Conservation (phyloP, 192 early-diverging fungal species). For the Physocladia obscura region DNA sequence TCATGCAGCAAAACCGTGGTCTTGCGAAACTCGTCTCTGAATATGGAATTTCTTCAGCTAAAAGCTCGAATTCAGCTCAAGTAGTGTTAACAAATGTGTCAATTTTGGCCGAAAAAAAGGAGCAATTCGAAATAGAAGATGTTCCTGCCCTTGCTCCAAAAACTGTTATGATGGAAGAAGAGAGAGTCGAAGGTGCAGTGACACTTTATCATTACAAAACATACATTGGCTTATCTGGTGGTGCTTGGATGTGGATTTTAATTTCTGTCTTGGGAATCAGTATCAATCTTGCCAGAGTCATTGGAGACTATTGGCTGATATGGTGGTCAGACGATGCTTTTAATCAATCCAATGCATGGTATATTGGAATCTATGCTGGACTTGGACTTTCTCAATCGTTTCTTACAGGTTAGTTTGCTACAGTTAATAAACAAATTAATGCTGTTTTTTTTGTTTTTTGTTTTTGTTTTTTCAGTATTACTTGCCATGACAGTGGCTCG, state of each 20-base stretch:
- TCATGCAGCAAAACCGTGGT: slow-evolving; percentile 41
- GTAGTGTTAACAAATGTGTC: not conserved
- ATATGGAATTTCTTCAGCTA: not conserved
- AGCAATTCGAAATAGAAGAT: not conserved
- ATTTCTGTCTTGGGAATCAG: slow-evolving; percentile 42
- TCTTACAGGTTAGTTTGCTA: not conserved
- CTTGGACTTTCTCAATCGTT: slow-evolving; percentile 46
- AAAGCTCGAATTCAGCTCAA: not conserved
- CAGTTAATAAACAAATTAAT: not conserved
- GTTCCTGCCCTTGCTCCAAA: not conserved
- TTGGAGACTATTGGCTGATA: slow-evolving; percentile 10
- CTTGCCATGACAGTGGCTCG: not conserved
- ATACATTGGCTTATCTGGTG: slow-evolving; percentile 20
- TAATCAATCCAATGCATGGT: not conserved
- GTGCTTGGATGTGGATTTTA: slow-evolving; percentile 41
- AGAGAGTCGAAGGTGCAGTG: slow-evolving; percentile 73
- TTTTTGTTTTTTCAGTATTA: not conserved
- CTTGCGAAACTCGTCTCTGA: slow-evolving; percentile 34
- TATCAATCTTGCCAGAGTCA: slow-evolving; percentile 29
- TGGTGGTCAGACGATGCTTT: not conserved
- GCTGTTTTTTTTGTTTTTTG: not conserved
- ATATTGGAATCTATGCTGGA: not conserved
- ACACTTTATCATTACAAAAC: slow-evolving; percentile 23
- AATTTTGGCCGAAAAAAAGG: not conserved
- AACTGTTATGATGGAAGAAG: slow-evolving; percentile 75